These are phyloP conservation scores for Pelargonium cotyledonis DNA, from an alignment of 441 rosid species.

Conservation along the genomic window DNA sequence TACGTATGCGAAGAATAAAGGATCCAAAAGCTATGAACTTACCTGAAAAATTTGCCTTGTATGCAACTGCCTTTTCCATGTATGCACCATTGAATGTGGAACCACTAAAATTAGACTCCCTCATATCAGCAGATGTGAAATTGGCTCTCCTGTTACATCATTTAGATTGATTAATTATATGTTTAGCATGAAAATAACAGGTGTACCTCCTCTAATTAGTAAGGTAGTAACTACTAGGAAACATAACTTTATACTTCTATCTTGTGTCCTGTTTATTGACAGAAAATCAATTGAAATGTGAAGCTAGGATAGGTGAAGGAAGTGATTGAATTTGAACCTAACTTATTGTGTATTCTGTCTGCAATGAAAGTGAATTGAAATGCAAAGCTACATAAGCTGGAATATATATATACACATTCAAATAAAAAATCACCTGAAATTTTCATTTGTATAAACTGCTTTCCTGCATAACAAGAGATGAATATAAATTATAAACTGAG, in stretches of 20 bases:
- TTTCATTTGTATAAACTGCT: constrained; percentile 74
- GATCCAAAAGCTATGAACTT: constrained; percentile 6
- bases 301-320: no score
- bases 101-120: constrained; percentile 89
- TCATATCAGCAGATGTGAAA: constrained; percentile 90
- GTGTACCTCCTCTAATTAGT: no score
- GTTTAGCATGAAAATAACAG: not conserved
- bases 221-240: no score
- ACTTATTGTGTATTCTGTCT: not conserved
- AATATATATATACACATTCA: no score
- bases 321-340: no score
- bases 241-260: no score
- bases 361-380: constrained; percentile 8
- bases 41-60: constrained; percentile 83
- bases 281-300: no score
- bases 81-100: constrained; percentile 90
- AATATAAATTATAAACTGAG: constrained; percentile 21
- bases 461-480: constrained; percentile 45
- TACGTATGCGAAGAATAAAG: not conserved
- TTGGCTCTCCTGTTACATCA: constrained; percentile 76
- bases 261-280: no score
- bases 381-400: not conserved
- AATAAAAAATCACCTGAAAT: constrained; percentile 51
- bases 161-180: constrained; percentile 16
- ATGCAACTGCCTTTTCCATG: constrained; percentile 94